Percentiles rank a stretch among this genome's conserved stretches.
These are phyloP conservation scores for Hirschfeldia incana DNA, from an alignment of 345 rosid species.

Conservation along the genomic window DNA sequence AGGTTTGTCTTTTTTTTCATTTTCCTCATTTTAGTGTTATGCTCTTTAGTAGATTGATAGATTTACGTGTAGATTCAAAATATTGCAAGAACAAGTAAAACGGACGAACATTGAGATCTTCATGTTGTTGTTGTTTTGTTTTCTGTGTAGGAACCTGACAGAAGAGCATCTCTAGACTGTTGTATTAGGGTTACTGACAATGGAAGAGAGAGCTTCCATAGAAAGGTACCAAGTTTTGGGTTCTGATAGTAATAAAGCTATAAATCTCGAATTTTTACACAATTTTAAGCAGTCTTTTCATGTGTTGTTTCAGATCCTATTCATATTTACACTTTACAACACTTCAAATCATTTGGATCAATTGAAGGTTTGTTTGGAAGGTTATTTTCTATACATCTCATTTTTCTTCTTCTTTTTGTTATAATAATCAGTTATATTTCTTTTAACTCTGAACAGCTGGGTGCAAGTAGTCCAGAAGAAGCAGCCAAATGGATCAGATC, in stretches of 20 bases:
- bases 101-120: not conserved
- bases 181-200: conserved; percentile 78
- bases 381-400: not conserved
- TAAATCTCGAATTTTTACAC: not conserved
- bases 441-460: conserved; percentile 53
- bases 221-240: conserved; percentile 55
- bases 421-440: not conserved
- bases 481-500: conserved; percentile 84
- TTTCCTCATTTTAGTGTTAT: conserved; percentile 3
- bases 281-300: not conserved
- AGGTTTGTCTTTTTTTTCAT: conserved; percentile 42
- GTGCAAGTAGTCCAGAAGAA: conserved; percentile 93
- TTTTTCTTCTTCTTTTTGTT: not conserved
- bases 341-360: conserved; percentile 70
- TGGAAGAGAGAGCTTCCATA: conserved; percentile 84
- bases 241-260: not conserved
- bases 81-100: not conserved
- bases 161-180: conserved; percentile 69
- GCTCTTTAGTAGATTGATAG: not conserved
- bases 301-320: conserved; percentile 66
- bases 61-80: not conserved
- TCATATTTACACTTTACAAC: conserved; percentile 75
- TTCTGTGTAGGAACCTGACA: conserved; percentile 57
- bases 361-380: conserved; percentile 58
- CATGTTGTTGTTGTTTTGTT: not conserved